Conservation (phyloP, 306 rosid species). For the Trifolium fragiferum region DNA sequence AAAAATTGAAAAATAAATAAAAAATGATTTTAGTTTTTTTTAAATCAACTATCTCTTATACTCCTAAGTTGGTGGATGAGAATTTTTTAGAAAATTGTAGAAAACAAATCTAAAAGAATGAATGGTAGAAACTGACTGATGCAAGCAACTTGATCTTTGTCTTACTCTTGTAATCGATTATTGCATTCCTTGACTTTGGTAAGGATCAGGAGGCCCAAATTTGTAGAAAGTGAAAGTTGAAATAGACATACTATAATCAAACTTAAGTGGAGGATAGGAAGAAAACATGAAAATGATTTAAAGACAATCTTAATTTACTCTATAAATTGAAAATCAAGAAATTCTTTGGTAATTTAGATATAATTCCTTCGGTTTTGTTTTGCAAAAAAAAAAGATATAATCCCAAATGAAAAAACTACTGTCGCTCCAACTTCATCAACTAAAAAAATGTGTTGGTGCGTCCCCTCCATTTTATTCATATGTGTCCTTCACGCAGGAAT, state of each 20-base stretch:
- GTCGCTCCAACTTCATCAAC: no score
- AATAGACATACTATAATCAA: slow-evolving; percentile 46
- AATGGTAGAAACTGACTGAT: slow-evolving; percentile 48
- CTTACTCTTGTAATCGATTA: slow-evolving; percentile 32
- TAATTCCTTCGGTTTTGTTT: no score
- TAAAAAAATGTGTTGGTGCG: no score
- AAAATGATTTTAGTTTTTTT: background rate
- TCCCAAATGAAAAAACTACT: no score
- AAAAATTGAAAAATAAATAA: no score
- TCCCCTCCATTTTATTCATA: no score
- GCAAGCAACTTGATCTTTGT: slow-evolving; percentile 35
- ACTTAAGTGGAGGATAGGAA: slow-evolving; percentile 49
- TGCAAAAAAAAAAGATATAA: no score
- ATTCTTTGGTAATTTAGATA: no score
- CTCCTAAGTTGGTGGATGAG: slow-evolving; percentile 12
- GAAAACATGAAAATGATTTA: slow-evolving; percentile 41
- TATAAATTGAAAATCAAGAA: background rate
- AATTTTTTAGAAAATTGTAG: background rate
- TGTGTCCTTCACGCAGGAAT: no score
- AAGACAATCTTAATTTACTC: background rate
- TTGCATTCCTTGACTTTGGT: slow-evolving; percentile 49
- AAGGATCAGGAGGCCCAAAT: slow-evolving; percentile 38
- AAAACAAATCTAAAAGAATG: slow-evolving; percentile 16
- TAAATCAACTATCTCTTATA: slow-evolving; percentile 1
- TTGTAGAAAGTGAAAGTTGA: slow-evolving; percentile 45